Percentiles rank a stretch among this genome's conserved stretches.
phyloP scores from a whole-genome alignment of 768 basidiomycete genomes.

The Tulasnella sp. region DNA sequence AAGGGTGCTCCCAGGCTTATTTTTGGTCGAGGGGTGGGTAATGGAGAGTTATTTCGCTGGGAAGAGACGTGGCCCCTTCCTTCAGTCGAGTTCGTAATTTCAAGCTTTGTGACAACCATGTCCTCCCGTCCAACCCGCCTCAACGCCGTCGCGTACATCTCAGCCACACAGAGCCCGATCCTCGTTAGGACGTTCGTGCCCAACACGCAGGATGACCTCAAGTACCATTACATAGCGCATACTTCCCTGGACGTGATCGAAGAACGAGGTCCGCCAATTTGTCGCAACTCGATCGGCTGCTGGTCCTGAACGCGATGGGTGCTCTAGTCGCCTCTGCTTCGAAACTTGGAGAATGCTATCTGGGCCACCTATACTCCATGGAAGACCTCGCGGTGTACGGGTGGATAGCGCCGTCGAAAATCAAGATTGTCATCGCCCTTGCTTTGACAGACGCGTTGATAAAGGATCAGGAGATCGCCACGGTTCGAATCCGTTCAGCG shows the following conservation, averaged over 20 bases:
- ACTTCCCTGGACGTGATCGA: slow-evolving; percentile 85
- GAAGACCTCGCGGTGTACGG: slow-evolving; percentile 91
- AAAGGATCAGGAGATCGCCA: slow-evolving; percentile 64
- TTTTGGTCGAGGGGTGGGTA: neutral
- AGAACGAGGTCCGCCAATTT: slow-evolving; percentile 57
- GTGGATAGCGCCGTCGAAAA: slow-evolving; percentile 75
- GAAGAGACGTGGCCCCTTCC: neutral
- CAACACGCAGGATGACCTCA: slow-evolving; percentile 43
- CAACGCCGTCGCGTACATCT: slow-evolving; percentile 78
- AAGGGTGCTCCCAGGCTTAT: neutral
- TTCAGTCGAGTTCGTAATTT: neutral
- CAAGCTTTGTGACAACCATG: neutral
- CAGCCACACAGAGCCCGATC: slow-evolving; percentile 71
- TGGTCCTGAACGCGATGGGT: neutral
- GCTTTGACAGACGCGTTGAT: slow-evolving; percentile 73
- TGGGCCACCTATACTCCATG: slow-evolving; percentile 79
- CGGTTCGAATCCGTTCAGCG: slow-evolving; percentile 35
- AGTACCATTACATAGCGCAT: slow-evolving; percentile 87
- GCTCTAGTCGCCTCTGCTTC: slow-evolving; percentile 28
- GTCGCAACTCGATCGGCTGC: slow-evolving; percentile 6
- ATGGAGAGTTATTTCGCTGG: neutral
- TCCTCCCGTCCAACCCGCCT: slow-evolving; percentile 30
- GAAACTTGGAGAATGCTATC: slow-evolving; percentile 66
- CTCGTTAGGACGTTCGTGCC: slow-evolving; percentile 61
- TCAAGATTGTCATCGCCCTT: slow-evolving; percentile 76